Base-by-base conservation (phyloP, 2,329 filamentous ascomycete genomes). In the Septoria petroselini region DNA sequence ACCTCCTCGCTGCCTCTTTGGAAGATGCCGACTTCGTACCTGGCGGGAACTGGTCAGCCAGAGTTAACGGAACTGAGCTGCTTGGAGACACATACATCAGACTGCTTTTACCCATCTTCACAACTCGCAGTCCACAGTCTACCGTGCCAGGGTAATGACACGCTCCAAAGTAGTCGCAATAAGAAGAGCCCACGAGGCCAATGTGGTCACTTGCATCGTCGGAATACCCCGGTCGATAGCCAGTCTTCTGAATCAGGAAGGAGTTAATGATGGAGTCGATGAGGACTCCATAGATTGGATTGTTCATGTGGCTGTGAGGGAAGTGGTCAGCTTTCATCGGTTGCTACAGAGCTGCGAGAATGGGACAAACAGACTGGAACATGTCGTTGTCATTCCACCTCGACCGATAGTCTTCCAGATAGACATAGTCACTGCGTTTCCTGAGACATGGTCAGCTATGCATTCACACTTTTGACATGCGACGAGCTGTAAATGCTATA, bases 351-450 rank as follows among this genome's bases (percentile, higher is more conserved):
- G n/a, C n/a, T n/a, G n/a, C n/a, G n/a, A n/a, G n/a, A n/a, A n/a
- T n/a, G 9, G 17, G 9, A 5, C 15, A 15, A 7, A 37, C 42
- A 17, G 3, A 45, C 42, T 88, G 79, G 70, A 93, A 95, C 87
- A 94, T 93, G 73, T 95, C 90, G 66, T 95, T 95, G 70, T 95
- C 90, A 68, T 82, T 84, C 90, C 91, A 95, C 81, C 91, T 73
- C 53, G 90, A 94, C 49, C 89, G 78, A 67, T 95, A 95, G 58
- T 93, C 86, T 21, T 91, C 77, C 34, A 83, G 74, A 67, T 84
- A 95, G 40, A 77, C 76, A 70, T 95, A 96, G 70, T 95, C 88
- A 31, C 73, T 72, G 54, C 88, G 79, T 39, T 71, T 78, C 40
- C 59, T 43, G 18, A 25, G n/a, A n/a, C 19, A 7, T 4, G n/a